phyloP scores from a whole-genome alignment of 2,329 filamentous ascomycete species.

The Fusarium buxicola region DNA sequence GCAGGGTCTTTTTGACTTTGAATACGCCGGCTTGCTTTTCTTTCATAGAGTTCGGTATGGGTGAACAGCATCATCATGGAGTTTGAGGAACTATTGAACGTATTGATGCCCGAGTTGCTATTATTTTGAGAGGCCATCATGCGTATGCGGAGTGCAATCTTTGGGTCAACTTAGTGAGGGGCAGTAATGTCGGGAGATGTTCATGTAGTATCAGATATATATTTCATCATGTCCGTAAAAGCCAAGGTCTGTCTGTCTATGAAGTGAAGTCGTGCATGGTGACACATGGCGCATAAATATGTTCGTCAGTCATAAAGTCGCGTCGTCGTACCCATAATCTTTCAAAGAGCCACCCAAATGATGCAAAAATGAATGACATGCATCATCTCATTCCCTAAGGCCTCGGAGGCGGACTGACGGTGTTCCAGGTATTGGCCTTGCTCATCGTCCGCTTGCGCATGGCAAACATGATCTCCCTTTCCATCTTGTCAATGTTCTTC shows the following conservation, averaged over 20 bases:
- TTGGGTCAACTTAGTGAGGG: background rate
- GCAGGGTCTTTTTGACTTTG: slow-evolving; percentile 18
- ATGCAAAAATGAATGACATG: background rate
- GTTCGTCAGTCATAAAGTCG: slow-evolving; percentile 33
- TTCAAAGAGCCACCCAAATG: slow-evolving; percentile 1
- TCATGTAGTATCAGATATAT: slow-evolving; percentile 19
- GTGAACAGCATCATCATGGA: slow-evolving; percentile 33
- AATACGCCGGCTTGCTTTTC: slow-evolving; percentile 24
- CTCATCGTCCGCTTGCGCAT: slow-evolving; percentile 68
- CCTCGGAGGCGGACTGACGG: slow-evolving; percentile 49
- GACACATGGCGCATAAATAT: slow-evolving; percentile 17
- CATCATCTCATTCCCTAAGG: slow-evolving; percentile 14
- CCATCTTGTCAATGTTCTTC: slow-evolving; percentile 66
- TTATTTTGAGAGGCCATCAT: slow-evolving; percentile 1
- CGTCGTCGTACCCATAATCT: slow-evolving; percentile 8
- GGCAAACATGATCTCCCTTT: slow-evolving; percentile 66
- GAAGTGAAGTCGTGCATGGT: slow-evolving; percentile 26
- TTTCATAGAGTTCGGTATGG: slow-evolving; percentile 21
- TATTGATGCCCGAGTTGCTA: slow-evolving; percentile 1
- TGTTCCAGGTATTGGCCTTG: slow-evolving; percentile 66
- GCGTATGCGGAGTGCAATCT: slow-evolving; percentile 6
- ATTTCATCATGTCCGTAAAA: slow-evolving; percentile 16
- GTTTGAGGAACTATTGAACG: slow-evolving; percentile 32
- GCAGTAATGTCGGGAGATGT: slow-evolving; percentile 9
- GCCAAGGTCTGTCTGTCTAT: slow-evolving; percentile 16